Percentiles rank a stretch among this genome's conserved stretches.
Evolutionary conservation across 2,329 filamentous ascomycete genomes (phyloP).

Genomic region (Biscogniauxia sp.): DNA sequence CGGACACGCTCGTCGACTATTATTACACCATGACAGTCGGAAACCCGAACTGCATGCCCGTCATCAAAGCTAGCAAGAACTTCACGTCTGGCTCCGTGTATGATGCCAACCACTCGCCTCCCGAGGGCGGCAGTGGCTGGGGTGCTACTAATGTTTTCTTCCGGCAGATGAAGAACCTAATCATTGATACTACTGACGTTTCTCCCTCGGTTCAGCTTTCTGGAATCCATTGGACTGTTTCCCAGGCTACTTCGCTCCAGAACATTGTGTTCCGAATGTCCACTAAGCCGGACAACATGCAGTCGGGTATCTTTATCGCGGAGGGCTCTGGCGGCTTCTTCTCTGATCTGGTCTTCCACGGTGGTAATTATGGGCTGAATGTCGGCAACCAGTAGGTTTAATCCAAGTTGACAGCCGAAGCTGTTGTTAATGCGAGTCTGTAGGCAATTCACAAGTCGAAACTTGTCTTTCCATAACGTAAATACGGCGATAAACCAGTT

Average conservation of each 20-base stretch:
- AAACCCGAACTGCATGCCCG: slow-evolving; percentile 43
- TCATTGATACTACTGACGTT: slow-evolving; percentile 52
- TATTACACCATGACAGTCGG: slow-evolving; percentile 72
- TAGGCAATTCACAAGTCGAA: slow-evolving; percentile 70
- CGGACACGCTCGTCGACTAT: slow-evolving; percentile 66
- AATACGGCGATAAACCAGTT: slow-evolving; percentile 67
- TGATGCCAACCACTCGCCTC: slow-evolving; percentile 45
- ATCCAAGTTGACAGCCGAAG: not conserved
- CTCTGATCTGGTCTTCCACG: slow-evolving; percentile 68
- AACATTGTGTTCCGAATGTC: slow-evolving; percentile 56
- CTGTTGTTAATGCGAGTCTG: slow-evolving; percentile 45
- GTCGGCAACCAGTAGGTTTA: slow-evolving; percentile 47
- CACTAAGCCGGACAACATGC: slow-evolving; percentile 42
- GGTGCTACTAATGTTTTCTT: slow-evolving; percentile 58
- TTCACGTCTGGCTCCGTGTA: slow-evolving; percentile 48
- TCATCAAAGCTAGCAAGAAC: slow-evolving; percentile 49
- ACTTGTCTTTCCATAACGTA: slow-evolving; percentile 63
- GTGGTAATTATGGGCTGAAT: slow-evolving; percentile 65
- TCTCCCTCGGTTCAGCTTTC: slow-evolving; percentile 42
- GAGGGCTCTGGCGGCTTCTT: slow-evolving; percentile 65
- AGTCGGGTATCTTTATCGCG: slow-evolving; percentile 61
- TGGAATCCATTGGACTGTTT: slow-evolving; percentile 66
- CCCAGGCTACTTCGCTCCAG: slow-evolving; percentile 59
- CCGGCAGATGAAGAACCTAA: slow-evolving; percentile 55
- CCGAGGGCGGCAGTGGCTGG: slow-evolving; percentile 40